Base-by-base conservation (phyloP, 73 alveolate genomes). In the Stentor roeselii region DNA sequence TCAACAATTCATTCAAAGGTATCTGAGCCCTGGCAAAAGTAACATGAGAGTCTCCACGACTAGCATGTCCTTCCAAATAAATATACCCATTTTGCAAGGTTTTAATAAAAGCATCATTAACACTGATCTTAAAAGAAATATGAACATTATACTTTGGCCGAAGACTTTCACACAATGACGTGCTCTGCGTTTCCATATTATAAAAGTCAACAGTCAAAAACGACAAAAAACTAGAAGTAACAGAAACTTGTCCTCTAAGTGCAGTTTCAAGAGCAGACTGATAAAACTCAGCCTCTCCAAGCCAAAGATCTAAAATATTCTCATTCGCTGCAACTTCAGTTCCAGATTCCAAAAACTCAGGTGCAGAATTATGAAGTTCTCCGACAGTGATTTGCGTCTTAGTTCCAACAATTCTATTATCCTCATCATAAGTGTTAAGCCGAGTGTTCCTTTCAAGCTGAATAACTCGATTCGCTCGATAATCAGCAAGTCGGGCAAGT, bases 121-220 rank as follows among this genome's bases (percentile, higher is more conserved):
- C 97, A 15, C 50, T 83, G 76, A 95, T 95, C 82, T 93, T 95
- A 91, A 95, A 97, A 41, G 97, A 84, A 75, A 97, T 90, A 75
- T 94, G 95, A 3, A 96, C 90, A 82, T 96, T 90, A 89, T 94
- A 97, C 82, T 88, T 86, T 3, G 99, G 98, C 36, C 84, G 88
- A 77, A 91, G 87, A 3, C 99, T 99, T 80, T 92, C 95, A 87
- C 95, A 89, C 59, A 97, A 67, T 83, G 95, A 88, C 3, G 98
- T 92, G 39, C 95, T 87, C 88, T 97, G 93, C 2, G 99, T 95
- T 83, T 95, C 98, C 85, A 95, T 98, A 80, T 94, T 90, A 88
- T 92, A 97, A 88, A 97, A 97, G 88, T 97, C 99, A 3, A 97
- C 98, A 0, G 98, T 90, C 60, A 95, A 84, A 87, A 97, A 97